These are phyloP conservation scores for Termitomyces sp. DNA, from an alignment of 768 basidiomycete genomes.

Conservation along the genomic window DNA sequence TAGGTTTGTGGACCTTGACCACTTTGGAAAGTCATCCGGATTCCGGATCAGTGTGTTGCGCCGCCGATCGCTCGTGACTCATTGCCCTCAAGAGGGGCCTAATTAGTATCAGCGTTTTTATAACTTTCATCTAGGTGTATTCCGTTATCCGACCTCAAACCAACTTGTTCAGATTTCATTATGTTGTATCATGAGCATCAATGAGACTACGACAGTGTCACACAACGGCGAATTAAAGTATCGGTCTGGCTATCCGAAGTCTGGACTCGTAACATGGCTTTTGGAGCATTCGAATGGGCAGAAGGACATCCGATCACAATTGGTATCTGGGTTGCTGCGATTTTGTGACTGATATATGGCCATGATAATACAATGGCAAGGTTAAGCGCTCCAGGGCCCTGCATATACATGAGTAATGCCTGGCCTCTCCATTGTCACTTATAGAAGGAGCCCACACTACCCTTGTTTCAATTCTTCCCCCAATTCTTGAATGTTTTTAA, in stretches of 20 bases:
- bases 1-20: too few relatives aligned
- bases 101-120: too few relatives aligned
- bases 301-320: neutral
- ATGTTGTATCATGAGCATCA: neutral
- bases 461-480: neutral
- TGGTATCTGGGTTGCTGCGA: neutral
- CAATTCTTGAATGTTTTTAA: too few relatives aligned
- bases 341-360: neutral
- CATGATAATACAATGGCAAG: neutral
- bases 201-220: neutral
- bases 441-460: neutral
- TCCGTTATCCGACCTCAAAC: neutral
- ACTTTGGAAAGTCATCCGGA: too few relatives aligned
- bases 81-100: too few relatives aligned
- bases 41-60: too few relatives aligned
- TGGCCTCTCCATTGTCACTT: neutral
- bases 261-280: neutral
- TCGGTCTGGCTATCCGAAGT: neutral
- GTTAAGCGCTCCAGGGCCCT: neutral
- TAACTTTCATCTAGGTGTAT: too few relatives aligned
- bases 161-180: neutral
- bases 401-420: neutral
- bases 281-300: neutral
- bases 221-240: neutral
- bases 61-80: too few relatives aligned